Base-by-base conservation (phyloP, 2,329 filamentous ascomycete genomes). In the Venturia oleaginea region DNA sequence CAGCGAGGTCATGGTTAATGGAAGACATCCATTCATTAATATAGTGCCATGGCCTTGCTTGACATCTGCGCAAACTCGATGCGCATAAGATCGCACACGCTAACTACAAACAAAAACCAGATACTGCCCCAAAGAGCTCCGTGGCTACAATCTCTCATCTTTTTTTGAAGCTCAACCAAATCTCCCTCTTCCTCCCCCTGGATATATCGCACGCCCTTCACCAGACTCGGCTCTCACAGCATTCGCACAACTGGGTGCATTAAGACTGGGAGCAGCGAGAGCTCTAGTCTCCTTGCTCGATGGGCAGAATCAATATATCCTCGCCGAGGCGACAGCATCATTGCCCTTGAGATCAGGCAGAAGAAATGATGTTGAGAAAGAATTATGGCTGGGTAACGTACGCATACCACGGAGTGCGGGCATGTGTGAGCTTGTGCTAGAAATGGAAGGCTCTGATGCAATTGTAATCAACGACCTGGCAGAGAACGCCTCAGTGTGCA, bases 241-340 rank as follows among this genome's bases (percentile, higher is more conserved):
- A 11, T 75, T 76, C 65, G 74, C 74, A 1, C 75, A 76, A 43
- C 64, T 76, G 46, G 75, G 73, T 4, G 74, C 75, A n/a, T 68
- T 76, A 27, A 73, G 74, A 13, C 68, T 76, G 24, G 72, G 74
- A 55, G 69, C 72, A 1, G 71, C 72, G 10, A 69, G 75, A 43
- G 74, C 73, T 59, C 66, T 76, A 32, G 73, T 76, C 24, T 75
- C 73, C 66, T 73, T 76, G 67, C 75, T 76, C 68, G 75, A 76
- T 66, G 68, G 73, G 72, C 64, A 71, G 75, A 43, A 54, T 38
- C 61, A 62, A 63, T 73, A 76, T 60, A 70, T 77, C 38, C 69
- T 77, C 7, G 74, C 74, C 30, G 76, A 77, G 66, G 74, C 32
- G 66, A 68, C 10, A n/a, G 32, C 61, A 15, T n/a, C 24, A 10